Evolutionary conservation across 352 stramenopile species (phyloP).

Genomic region (Pythium aristosporum): DNA sequence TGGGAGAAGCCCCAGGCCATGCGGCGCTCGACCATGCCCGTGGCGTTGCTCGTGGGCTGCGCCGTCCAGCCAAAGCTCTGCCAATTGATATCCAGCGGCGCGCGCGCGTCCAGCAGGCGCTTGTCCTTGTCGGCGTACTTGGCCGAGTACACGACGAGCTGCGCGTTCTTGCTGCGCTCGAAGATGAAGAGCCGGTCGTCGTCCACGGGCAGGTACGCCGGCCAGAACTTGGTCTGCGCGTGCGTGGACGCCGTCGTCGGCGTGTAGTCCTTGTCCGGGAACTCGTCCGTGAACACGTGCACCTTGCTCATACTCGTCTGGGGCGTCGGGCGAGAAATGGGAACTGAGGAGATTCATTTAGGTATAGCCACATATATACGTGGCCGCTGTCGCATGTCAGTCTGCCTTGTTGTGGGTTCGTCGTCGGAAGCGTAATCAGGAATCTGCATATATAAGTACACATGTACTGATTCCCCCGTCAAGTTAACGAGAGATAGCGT

Average conservation of each 20-base stretch:
- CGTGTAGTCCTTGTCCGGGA: slow-evolving; percentile 66
- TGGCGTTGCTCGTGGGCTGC: slow-evolving; percentile 62
- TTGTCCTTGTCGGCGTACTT: slow-evolving; percentile 56
- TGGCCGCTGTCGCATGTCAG: slow-evolving; percentile 8
- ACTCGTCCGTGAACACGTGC: slow-evolving; percentile 66
- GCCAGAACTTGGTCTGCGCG: slow-evolving; percentile 65
- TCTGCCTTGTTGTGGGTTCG: slow-evolving; percentile 5
- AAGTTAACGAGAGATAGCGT: too few species aligned
- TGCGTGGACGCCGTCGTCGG: slow-evolving; percentile 59
- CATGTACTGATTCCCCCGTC: too few species aligned
- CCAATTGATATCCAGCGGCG: slow-evolving; percentile 79
- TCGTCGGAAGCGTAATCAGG: too few species aligned
- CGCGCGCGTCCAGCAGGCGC: slow-evolving; percentile 55
- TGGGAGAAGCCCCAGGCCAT: slow-evolving; percentile 73
- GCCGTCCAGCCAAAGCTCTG: slow-evolving; percentile 78
- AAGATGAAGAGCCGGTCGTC: slow-evolving; percentile 72
- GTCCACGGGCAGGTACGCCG: slow-evolving; percentile 55
- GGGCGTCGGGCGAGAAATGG: neutral
- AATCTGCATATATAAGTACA: too few species aligned
- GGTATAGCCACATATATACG: too few species aligned
- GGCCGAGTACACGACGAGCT: slow-evolving; percentile 75
- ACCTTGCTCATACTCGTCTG: slow-evolving; percentile 18
- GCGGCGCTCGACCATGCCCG: slow-evolving; percentile 62
- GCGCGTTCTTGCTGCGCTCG: slow-evolving; percentile 79
- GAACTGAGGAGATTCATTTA: slow-evolving; percentile 6